phyloP scores from a whole-genome alignment of 2,329 filamentous ascomycete genomes.

The Aureobasidium subglaciale region DNA sequence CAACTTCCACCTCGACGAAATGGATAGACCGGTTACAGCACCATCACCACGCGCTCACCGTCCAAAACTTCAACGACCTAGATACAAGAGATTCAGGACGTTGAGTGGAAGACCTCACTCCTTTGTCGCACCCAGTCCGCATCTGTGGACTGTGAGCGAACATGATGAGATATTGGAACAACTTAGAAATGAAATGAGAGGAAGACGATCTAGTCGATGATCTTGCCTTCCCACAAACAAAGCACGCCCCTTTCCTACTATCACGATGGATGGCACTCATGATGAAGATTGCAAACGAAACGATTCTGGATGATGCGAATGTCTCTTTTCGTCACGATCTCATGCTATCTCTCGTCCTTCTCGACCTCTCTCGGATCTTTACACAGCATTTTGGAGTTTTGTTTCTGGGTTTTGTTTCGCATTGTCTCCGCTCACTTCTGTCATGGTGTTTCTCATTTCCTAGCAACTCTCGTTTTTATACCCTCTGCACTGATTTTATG shows the following conservation, averaged over 20 bases:
- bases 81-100: conserved; percentile 27
- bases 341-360: neutral
- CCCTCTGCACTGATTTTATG: neutral
- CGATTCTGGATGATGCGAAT: neutral
- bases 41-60: neutral
- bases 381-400: neutral
- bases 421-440: neutral
- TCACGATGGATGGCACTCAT: neutral
- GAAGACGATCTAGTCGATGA: conserved; percentile 10
- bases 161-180: conserved; percentile 27
- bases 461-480: conserved; percentile 5
- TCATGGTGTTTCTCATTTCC: neutral
- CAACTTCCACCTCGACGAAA: conserved; percentile 14
- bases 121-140: conserved; percentile 35
- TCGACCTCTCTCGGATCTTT: neutral
- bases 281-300: neutral
- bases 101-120: conserved; percentile 35
- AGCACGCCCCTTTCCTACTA: neutral
- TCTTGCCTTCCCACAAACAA: neutral
- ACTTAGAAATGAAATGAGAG: conserved; percentile 1
- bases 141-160: conserved; percentile 37
- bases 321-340: neutral
- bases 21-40: neutral
- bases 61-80: conserved; percentile 15
- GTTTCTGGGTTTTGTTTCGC: neutral